phyloP scores from a whole-genome alignment of 1,284 basidiomycete species.

The Agaricales sp. region DNA sequence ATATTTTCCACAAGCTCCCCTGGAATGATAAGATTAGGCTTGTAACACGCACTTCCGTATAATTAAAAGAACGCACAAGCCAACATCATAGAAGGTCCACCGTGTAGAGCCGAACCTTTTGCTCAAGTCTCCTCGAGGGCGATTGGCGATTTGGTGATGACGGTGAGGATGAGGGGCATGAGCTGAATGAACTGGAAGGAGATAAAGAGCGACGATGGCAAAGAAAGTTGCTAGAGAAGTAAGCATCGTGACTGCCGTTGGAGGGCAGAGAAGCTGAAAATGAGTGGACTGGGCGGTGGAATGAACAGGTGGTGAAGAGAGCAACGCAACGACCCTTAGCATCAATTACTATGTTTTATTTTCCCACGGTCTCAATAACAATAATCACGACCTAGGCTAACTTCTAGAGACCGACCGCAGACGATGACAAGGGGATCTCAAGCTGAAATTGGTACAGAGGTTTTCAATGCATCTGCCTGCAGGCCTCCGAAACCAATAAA shows the following conservation, averaged over 20 bases:
- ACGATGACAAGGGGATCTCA: no score
- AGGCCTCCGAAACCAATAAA: no score
- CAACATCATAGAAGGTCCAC: slow-evolving; percentile 46
- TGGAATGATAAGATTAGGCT: slow-evolving; percentile 13
- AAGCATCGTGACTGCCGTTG: not conserved
- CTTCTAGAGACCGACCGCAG: no score
- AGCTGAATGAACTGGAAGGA: slow-evolving; percentile 17
- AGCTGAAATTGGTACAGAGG: no score
- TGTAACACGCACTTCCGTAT: not conserved
- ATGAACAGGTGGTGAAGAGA: not conserved
- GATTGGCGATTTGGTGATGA: slow-evolving; percentile 34
- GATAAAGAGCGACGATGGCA: not conserved
- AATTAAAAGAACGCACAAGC: slow-evolving; percentile 34
- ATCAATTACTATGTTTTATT: no score
- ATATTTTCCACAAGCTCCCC: slow-evolving; percentile 45
- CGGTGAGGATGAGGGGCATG: slow-evolving; percentile 23
- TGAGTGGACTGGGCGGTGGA: not conserved
- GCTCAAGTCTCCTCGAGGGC: slow-evolving; percentile 27
- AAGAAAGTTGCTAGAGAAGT: not conserved
- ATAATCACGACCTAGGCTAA: no score
- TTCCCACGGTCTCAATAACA: no score
- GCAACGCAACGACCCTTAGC: no score
- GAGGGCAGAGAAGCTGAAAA: not conserved
- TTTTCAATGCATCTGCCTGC: no score
- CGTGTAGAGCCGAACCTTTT: slow-evolving; percentile 25